These are phyloP conservation scores for Fonsecaea multimorphosa DNA, from an alignment of 2,329 filamentous ascomycete genomes.

Conservation along the genomic window DNA sequence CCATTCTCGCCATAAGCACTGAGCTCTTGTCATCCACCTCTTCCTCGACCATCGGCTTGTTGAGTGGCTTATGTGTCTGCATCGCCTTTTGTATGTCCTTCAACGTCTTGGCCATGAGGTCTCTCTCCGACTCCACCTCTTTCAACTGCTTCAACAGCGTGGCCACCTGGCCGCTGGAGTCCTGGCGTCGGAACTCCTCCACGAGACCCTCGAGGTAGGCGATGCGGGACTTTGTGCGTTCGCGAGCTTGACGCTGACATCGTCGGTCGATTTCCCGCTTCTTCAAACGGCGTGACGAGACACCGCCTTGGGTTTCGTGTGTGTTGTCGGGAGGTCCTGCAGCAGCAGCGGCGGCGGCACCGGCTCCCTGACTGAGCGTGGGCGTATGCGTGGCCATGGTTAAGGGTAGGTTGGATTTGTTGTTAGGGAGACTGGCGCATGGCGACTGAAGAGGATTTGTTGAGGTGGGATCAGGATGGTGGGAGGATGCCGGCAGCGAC, in stretches of 20 bases:
- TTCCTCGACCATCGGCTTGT: slow-evolving; percentile 12
- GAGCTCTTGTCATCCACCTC: slow-evolving; percentile 14
- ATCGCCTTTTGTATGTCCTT: slow-evolving; percentile 39
- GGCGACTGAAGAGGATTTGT: not conserved
- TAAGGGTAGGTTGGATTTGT: not conserved
- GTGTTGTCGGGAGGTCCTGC: slow-evolving; percentile 21
- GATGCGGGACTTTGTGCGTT: slow-evolving; percentile 39
- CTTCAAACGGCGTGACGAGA: slow-evolving; percentile 38
- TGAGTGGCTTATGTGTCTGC: slow-evolving; percentile 24
- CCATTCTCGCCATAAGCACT: not conserved
- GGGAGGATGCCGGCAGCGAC: not conserved
- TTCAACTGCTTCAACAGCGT: slow-evolving; percentile 37
- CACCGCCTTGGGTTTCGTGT: slow-evolving; percentile 22
- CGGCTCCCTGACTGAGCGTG: slow-evolving; percentile 1
- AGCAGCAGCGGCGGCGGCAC: slow-evolving; percentile 1
- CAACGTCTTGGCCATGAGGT: slow-evolving; percentile 36
- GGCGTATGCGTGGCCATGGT: slow-evolving; percentile 23
- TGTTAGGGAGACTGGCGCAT: not conserved
- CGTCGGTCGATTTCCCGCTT: slow-evolving; percentile 40
- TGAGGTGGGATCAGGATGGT: not conserved
- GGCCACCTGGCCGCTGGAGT: slow-evolving; percentile 36
- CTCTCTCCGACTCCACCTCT: slow-evolving; percentile 38
- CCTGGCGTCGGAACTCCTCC: slow-evolving; percentile 36
- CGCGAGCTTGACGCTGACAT: slow-evolving; percentile 40
- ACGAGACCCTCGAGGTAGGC: slow-evolving; percentile 40